These are phyloP conservation scores for Pichia cephalocereana DNA, from an alignment of 805 yeast species.

Conservation along the genomic window DNA sequence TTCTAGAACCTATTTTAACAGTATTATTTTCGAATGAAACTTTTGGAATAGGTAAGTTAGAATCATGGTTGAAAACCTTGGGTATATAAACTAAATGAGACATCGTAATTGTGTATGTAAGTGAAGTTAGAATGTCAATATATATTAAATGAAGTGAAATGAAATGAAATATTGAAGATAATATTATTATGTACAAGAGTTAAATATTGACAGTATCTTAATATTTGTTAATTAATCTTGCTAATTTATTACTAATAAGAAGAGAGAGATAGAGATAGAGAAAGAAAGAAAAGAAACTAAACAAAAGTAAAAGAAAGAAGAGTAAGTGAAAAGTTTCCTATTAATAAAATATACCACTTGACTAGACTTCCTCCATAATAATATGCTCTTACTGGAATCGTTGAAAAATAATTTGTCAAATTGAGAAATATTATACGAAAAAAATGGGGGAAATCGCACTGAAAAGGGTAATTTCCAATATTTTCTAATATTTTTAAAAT, in stretches of 20 bases:
- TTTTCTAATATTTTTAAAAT: too few species aligned
- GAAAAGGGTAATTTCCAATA: neutral
- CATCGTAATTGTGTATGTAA: neutral
- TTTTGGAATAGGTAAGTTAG: slow-evolving; percentile 1
- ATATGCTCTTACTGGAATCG: neutral
- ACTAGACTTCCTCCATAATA: too few species aligned
- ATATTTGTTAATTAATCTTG: neutral
- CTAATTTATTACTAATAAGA: neutral
- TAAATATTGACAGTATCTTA: neutral
- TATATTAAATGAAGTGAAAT: neutral
- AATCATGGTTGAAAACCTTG: slow-evolving; percentile 7
- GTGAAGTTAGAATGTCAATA: neutral
- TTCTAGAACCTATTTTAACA: slow-evolving; percentile 73
- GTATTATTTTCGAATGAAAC: slow-evolving; percentile 5
- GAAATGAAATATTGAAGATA: too few species aligned
- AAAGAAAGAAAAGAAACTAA: neutral
- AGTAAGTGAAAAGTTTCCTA: too few species aligned
- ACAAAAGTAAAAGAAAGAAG: neutral
- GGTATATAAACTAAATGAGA: slow-evolving; percentile 7
- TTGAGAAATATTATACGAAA: too few species aligned
- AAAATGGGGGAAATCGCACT: neutral
- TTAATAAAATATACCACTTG: too few species aligned
- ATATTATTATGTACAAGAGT: neutral
- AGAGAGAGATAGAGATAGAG: too few species aligned
- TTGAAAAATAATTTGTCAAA: neutral